Percentiles rank a stretch among this genome's conserved stretches.
Evolutionary conservation across 129 eudicot species (phyloP).

Genomic region (Flaveria linearis): DNA sequence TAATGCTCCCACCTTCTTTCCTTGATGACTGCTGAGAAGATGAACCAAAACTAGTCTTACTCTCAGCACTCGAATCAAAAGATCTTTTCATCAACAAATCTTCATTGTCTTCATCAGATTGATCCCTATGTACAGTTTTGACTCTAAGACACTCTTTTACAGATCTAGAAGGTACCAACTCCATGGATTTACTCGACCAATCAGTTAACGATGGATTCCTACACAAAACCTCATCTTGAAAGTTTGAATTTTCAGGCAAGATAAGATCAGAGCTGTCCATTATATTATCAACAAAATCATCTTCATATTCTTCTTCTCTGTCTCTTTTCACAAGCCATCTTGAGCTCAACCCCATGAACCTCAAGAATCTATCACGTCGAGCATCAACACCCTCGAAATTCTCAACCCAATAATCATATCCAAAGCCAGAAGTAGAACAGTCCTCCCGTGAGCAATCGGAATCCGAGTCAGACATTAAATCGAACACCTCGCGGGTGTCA

Average conservation of each 20-base stretch:
- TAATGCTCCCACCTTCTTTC: constrained; percentile 33
- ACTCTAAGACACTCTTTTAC: constrained; percentile 25
- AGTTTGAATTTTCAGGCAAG: constrained; percentile 27
- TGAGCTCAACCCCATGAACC: constrained; percentile 57
- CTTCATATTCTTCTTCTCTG: constrained; percentile 39
- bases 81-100: constrained; percentile 32
- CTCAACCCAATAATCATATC: constrained; percentile 58
- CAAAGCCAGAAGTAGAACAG: constrained; percentile 49
- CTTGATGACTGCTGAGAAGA: constrained; percentile 40
- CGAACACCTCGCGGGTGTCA: constrained; percentile 61
- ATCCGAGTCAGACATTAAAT: constrained; percentile 50
- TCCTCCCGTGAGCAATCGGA: constrained; percentile 43
- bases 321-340: constrained; percentile 40
- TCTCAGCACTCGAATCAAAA: constrained; percentile 41
- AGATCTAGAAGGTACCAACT: constrained; percentile 28
- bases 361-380: constrained; percentile 59
- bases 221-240: constrained; percentile 33
- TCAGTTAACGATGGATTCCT: constrained; percentile 39
- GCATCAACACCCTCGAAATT: constrained; percentile 52
- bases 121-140: constrained; percentile 43
- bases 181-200: constrained; percentile 30
- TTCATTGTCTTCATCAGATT: constrained; percentile 30
- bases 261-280: constrained; percentile 16
- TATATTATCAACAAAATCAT: constrained; percentile 29
- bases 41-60: constrained; percentile 40